Evolutionary conservation across 805 yeast genomes (phyloP), one percentile per base, ranked within the genome.

Genomic region (Lipomyces sp.): DNA sequence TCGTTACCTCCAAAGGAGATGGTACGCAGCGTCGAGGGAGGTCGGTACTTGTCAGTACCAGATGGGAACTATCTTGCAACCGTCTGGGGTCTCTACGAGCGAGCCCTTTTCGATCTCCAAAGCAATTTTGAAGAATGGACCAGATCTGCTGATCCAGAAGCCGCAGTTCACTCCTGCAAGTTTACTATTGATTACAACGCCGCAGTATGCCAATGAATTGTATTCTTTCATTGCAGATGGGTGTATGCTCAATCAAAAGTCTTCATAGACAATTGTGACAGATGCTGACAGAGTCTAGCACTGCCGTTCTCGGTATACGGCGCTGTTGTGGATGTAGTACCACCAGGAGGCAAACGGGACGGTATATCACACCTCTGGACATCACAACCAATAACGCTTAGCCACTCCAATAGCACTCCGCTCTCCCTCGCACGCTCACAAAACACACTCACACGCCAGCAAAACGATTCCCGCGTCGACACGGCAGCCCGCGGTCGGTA

Each of bases 161-260:
- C 66, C 65, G n/a, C 45, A 39, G 54, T 67, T 67, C 35, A 18
- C 30, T 18, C 67, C 70, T 2, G 59, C 34, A n/a, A 57, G 70
- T 7, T 34, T 77, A 18, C 53, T 79, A 2, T 70, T 76, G 3
- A 74, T 78, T 4, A 75, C 74, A 4, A 77, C 81, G 18, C 79
- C 81, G 11, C 74, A 74, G 59, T 70, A 76, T 45, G 78, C 80
- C 13, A 42, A 63, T 8, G 75, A 76, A 53, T 65, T 79, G 53
- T 68, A 66, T 57, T 39, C 33, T 39, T 53, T 67, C 15, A 50
- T 66, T 4, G 55, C 71, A 7, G 64, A 58, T 54, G 45, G 33
- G 29, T 15, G 69, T 65, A 59, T n/a, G 65, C 24, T 2, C 34
- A 24, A 24, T 24, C 24, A 24, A 24, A 24, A 24, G 2, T 11